Percentiles rank a stretch among this genome's conserved stretches.
These are phyloP conservation scores for Venturia asperata DNA, from an alignment of 2,329 filamentous ascomycete species.

Conservation along the genomic window DNA sequence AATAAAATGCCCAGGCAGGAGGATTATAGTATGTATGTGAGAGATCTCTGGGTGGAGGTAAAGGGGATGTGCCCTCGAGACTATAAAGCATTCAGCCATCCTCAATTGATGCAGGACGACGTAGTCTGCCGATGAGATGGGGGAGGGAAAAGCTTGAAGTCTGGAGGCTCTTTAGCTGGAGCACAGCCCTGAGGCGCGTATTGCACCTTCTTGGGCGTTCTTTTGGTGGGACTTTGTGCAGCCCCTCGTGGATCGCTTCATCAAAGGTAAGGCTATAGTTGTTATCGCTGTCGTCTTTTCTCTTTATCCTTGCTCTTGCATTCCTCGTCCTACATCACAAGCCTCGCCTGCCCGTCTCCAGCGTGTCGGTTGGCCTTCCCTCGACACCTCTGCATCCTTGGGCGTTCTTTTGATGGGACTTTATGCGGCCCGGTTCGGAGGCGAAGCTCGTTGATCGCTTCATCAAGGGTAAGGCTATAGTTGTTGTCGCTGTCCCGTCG, in stretches of 20 bases:
- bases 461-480: not conserved
- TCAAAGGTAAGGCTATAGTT: too few relatives aligned
- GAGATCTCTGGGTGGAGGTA: not conserved
- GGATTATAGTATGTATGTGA: not conserved
- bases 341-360: too few relatives aligned
- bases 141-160: not conserved
- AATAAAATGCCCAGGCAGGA: not conserved
- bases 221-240: not conserved
- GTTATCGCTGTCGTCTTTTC: too few relatives aligned
- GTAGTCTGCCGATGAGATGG: constrained; percentile 1
- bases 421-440: too few relatives aligned
- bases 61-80: not conserved
- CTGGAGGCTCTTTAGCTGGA: not conserved
- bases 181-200: not conserved
- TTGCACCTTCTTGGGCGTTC: not conserved
- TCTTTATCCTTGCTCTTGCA: too few relatives aligned
- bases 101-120: not conserved
- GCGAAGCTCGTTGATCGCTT: not conserved
- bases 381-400: too few relatives aligned
- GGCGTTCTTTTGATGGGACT: not conserved
- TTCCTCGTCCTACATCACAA: too few relatives aligned
- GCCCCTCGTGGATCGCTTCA: too few relatives aligned
- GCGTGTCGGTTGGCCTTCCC: too few relatives aligned
- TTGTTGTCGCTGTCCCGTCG: not conserved
- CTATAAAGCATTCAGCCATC: constrained; percentile 1